These are phyloP conservation scores for Aspergillus fumigatus DNA, from an alignment of 2,329 filamentous ascomycete species.

Conservation along the genomic window DNA sequence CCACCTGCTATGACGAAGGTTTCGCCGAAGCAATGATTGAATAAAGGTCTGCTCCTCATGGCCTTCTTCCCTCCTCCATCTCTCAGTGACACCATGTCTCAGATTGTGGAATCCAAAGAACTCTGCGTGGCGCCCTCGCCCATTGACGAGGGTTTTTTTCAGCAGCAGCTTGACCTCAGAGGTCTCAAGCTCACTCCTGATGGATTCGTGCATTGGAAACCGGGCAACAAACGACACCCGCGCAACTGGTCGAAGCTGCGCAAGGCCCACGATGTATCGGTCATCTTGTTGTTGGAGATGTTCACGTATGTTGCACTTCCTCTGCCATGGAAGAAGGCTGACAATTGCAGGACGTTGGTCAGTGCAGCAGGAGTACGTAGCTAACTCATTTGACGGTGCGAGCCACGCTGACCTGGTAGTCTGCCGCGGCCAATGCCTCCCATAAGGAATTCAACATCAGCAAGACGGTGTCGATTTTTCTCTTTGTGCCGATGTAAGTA, in stretches of 20 bases:
- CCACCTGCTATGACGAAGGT: not conserved
- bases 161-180: not conserved
- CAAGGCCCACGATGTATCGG: slow-evolving; percentile 19
- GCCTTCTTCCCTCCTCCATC: not conserved
- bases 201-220: slow-evolving; percentile 13
- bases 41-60: not conserved
- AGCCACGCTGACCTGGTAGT: slow-evolving; percentile 6
- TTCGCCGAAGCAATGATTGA: not conserved
- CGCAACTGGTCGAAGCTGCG: slow-evolving; percentile 18
- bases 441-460: slow-evolving; percentile 11
- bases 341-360: slow-evolving; percentile 7
- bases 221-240: slow-evolving; percentile 16
- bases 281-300: slow-evolving; percentile 22
- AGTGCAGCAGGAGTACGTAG: slow-evolving; percentile 9
- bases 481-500: slow-evolving; percentile 17
- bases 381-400: not conserved
- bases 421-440: slow-evolving; percentile 12
- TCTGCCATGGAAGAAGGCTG: not conserved
- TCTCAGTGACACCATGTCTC: not conserved
- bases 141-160: not conserved
- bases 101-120: not conserved
- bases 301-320: slow-evolving; percentile 16
- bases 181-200: slow-evolving; percentile 14
- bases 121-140: not conserved
- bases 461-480: slow-evolving; percentile 13